These are phyloP conservation scores for Pluteus cervinus DNA, from an alignment of 768 basidiomycete species.

Conservation along the genomic window DNA sequence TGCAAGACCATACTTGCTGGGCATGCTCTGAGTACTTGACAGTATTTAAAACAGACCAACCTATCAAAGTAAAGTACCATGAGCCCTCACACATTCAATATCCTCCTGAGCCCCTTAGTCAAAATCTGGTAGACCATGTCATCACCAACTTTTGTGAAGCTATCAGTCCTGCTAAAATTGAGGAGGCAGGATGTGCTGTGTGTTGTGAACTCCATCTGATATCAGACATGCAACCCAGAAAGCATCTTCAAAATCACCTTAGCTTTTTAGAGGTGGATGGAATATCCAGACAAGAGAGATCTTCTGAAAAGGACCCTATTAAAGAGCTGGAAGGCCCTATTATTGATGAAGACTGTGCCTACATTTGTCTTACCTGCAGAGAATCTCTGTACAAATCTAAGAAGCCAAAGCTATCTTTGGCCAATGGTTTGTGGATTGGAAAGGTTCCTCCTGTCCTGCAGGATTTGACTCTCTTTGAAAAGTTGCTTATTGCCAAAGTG, in stretches of 20 bases:
- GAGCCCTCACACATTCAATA: slow-evolving; percentile 2
- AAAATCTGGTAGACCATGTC: neutral
- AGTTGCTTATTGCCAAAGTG: slow-evolving; percentile 23
- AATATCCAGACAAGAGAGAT: slow-evolving; percentile 7
- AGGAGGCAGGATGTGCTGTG: slow-evolving; percentile 18
- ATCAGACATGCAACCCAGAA: slow-evolving; percentile 3
- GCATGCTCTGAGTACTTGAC: no score
- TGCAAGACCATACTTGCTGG: no score
- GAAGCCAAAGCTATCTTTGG: slow-evolving; percentile 19
- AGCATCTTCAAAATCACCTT: slow-evolving; percentile 4
- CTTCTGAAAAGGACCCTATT: slow-evolving; percentile 2
- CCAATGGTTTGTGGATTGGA: slow-evolving; percentile 31
- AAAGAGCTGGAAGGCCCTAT: slow-evolving; percentile 10
- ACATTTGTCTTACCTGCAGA: slow-evolving; percentile 12
- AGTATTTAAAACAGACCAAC: no score
- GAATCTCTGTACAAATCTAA: slow-evolving; percentile 5
- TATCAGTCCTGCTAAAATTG: slow-evolving; percentile 1
- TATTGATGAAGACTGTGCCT: slow-evolving; percentile 7
- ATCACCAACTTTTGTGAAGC: slow-evolving; percentile 8
- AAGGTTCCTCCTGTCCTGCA: slow-evolving; percentile 21
- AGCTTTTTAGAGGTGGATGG: slow-evolving; percentile 3
- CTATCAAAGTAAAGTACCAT: no score
- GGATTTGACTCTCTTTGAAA: slow-evolving; percentile 22
- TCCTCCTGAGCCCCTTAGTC: no score
- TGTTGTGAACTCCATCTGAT: slow-evolving; percentile 11